A percentile compares a stretch with the other conserved stretches of the same genome.
Evolutionary conservation across 495 filamentous ascomycete genomes (phyloP).

Genomic region (Neurospora discreta): DNA sequence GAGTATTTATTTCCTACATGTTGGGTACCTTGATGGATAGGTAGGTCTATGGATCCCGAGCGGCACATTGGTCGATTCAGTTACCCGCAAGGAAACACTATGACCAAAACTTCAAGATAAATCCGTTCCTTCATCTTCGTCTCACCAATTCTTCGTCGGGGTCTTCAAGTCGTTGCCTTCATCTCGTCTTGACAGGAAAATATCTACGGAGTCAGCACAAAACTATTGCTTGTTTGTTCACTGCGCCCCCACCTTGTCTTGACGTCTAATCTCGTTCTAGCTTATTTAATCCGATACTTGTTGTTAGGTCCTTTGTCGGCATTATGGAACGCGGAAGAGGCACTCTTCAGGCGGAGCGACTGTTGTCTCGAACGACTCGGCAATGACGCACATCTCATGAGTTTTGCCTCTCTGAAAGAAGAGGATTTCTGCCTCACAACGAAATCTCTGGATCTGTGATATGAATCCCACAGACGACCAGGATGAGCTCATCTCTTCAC

Average conservation of each 20-base stretch:
- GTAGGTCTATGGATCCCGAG: not conserved
- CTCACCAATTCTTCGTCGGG: not conserved
- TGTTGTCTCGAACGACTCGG: not conserved
- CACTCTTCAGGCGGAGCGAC: not conserved
- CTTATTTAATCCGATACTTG: not conserved
- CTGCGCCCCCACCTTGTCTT: not conserved
- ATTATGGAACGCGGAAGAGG: not conserved
- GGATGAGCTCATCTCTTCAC: too few relatives aligned
- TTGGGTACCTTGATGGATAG: not conserved
- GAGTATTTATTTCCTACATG: not conserved
- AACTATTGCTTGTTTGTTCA: not conserved
- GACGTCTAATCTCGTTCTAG: not conserved
- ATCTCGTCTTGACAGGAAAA: not conserved
- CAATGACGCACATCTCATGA: not conserved
- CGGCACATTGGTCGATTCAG: not conserved
- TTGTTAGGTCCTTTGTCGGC: not conserved
- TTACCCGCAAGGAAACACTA: not conserved
- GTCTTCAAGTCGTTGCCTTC: not conserved
- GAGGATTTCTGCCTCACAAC: not conserved
- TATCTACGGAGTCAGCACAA: not conserved
- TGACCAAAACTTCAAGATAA: not conserved
- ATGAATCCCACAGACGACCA: not conserved
- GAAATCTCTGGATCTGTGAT: not conserved
- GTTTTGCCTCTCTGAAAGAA: not conserved
- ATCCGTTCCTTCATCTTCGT: not conserved